Evolutionary conservation across 2,329 filamentous ascomycete genomes (phyloP).

Genomic region (Colletotrichum shisoi): DNA sequence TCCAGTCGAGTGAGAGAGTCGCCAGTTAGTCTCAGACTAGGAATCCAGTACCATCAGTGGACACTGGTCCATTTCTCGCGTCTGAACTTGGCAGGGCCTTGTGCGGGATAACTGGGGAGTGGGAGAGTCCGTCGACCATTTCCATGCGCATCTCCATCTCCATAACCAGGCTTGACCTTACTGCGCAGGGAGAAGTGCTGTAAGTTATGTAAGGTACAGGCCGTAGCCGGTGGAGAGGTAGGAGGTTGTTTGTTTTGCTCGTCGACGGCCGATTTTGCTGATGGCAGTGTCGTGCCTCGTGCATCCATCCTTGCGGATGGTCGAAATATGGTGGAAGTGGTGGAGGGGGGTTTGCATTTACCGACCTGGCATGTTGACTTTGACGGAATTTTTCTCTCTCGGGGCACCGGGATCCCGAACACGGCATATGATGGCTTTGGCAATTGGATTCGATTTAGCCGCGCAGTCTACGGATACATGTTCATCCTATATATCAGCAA

Average conservation of each 20-base stretch:
- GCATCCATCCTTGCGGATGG: neutral
- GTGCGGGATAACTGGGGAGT: slow-evolving; percentile 21
- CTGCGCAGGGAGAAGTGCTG: slow-evolving; percentile 21
- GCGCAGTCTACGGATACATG: neutral
- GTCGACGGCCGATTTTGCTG: neutral
- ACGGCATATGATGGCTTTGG: neutral
- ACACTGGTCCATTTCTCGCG: slow-evolving; percentile 12
- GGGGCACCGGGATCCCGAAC: neutral
- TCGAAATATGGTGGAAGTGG: neutral
- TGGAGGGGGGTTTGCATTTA: slow-evolving; percentile 29
- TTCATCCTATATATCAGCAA: slow-evolving; percentile 7
- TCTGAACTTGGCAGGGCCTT: slow-evolving; percentile 32
- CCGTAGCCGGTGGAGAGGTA: slow-evolving; percentile 2
- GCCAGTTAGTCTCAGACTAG: slow-evolving; percentile 9
- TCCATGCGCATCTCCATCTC: slow-evolving; percentile 22
- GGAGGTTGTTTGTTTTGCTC: slow-evolving; percentile 28
- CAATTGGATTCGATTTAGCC: neutral
- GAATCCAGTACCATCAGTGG: slow-evolving; percentile 9
- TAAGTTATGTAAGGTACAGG: slow-evolving; percentile 35
- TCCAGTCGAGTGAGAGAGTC: neutral
- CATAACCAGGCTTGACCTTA: slow-evolving; percentile 22
- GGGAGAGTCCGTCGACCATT: slow-evolving; percentile 31
- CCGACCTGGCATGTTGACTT: slow-evolving; percentile 16
- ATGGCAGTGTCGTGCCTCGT: neutral
- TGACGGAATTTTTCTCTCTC: neutral